phyloP scores from a whole-genome alignment of 306 rosid species.

The Dalbergia cultrata region DNA sequence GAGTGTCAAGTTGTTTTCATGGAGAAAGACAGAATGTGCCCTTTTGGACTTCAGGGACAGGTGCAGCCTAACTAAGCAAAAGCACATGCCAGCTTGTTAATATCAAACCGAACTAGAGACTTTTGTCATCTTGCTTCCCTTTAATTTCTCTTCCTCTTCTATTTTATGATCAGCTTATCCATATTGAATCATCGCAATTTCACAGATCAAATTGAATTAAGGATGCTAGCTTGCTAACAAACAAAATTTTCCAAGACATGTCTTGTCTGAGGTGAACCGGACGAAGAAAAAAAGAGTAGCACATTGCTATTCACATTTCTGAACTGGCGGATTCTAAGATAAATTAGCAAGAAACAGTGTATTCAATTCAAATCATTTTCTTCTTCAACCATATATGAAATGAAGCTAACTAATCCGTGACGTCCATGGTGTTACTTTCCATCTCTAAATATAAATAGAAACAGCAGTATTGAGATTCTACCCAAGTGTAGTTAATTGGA shows the following conservation, averaged over 20 bases:
- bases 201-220: neutral
- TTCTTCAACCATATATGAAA: neutral
- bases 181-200: neutral
- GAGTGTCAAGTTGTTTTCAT: slow-evolving; percentile 14
- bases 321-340: neutral
- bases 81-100: neutral
- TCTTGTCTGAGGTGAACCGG: neutral
- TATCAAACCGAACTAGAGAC: neutral
- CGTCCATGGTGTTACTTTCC: too few relatives aligned
- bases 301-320: neutral
- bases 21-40: neutral
- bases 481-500: too few relatives aligned
- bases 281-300: neutral
- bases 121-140: neutral
- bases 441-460: neutral
- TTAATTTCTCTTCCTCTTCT: slow-evolving; percentile 35
- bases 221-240: slow-evolving; percentile 8
- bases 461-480: neutral
- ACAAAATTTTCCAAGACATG: slow-evolving; percentile 4
- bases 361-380: neutral
- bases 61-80: slow-evolving; percentile 5
- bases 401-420: neutral
- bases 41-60: slow-evolving; percentile 9
- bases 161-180: slow-evolving; percentile 22
- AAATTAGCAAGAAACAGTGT: neutral